Evolutionary conservation across 495 filamentous ascomycete species (phyloP).

Genomic region (Aspergillus affinis): DNA sequence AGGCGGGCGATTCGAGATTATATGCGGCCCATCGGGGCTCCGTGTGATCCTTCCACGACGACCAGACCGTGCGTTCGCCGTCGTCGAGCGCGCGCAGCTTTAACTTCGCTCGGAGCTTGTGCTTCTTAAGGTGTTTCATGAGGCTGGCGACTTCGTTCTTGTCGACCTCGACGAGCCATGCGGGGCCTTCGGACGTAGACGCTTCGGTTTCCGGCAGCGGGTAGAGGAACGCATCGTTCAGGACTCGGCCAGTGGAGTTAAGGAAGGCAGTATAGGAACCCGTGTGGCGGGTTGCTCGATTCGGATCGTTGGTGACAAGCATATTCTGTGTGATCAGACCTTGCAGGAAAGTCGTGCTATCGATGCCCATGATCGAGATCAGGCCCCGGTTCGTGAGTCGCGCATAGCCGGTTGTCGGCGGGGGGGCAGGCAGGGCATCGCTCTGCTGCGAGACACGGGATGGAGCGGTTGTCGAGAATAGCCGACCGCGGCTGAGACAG

Average conservation of each 20-base stretch:
- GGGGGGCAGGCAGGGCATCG: slow-evolving; percentile 24
- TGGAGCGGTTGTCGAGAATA: slow-evolving; percentile 35
- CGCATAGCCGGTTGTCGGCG: slow-evolving; percentile 43
- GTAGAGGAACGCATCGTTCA: slow-evolving; percentile 91
- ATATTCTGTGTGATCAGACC: slow-evolving; percentile 81
- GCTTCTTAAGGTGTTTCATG: slow-evolving; percentile 70
- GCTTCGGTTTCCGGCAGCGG: slow-evolving; percentile 43
- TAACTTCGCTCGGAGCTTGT: slow-evolving; percentile 81
- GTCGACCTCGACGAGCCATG: slow-evolving; percentile 83
- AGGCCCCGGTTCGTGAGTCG: slow-evolving; percentile 69
- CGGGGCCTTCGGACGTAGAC: slow-evolving; percentile 38
- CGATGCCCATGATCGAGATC: slow-evolving; percentile 72
- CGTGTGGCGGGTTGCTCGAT: slow-evolving; percentile 27
- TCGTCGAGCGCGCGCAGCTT: slow-evolving; percentile 60
- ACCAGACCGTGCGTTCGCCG: slow-evolving; percentile 64
- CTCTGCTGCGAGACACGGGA: slow-evolving; percentile 19
- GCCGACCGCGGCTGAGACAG: slow-evolving; percentile 26
- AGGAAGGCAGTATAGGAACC: slow-evolving; percentile 81
- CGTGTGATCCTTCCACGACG: slow-evolving; percentile 58
- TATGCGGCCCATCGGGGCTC: slow-evolving; percentile 48
- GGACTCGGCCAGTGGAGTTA: slow-evolving; percentile 76
- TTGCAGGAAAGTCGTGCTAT: slow-evolving; percentile 82
- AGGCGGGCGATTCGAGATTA: slow-evolving; percentile 38
- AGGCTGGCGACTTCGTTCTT: slow-evolving; percentile 59
- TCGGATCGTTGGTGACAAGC: slow-evolving; percentile 42